Evolutionary conservation across 176 grass and related monocot species (phyloP).

Genomic region (Echinochloa phyllopogon): DNA sequence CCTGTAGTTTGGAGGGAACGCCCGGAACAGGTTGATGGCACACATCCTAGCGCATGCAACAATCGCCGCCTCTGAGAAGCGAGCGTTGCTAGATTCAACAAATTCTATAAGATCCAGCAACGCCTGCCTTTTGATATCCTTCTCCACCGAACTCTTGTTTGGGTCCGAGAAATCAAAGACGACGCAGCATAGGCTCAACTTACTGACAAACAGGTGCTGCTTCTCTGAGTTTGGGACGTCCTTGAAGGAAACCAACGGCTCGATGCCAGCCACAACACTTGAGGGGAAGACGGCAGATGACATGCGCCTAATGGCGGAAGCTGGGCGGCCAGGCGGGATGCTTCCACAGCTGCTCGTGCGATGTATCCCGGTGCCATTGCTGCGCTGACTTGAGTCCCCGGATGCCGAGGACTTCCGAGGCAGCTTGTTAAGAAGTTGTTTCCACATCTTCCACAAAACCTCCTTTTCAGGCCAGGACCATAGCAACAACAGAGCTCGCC

Average conservation of each 20-base stretch:
- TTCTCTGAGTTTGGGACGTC: constrained; percentile 83
- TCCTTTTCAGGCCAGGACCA: constrained; percentile 32
- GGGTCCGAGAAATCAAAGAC: constrained; percentile 97
- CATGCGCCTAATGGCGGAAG: constrained; percentile 83
- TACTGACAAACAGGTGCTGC: constrained; percentile 85
- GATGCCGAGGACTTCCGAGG: constrained; percentile 74
- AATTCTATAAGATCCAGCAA: constrained; percentile 89
- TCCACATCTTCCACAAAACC: constrained; percentile 66
- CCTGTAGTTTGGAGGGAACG: constrained; percentile 76
- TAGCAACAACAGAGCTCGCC: constrained; percentile 12
- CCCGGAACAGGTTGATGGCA: constrained; percentile 82
- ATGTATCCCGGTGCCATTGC: constrained; percentile 55
- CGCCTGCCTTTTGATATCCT: constrained; percentile 91
- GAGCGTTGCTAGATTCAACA: constrained; percentile 49
- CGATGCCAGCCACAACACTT: constrained; percentile 83
- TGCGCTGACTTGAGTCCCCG: constrained; percentile 50
- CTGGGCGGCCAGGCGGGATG: constrained; percentile 46
- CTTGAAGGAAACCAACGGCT: constrained; percentile 89
- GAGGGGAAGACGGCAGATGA: constrained; percentile 94
- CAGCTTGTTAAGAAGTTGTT: constrained; percentile 87
- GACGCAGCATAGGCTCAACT: constrained; percentile 79
- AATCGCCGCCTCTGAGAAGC: constrained; percentile 75
- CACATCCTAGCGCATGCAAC: constrained; percentile 85
- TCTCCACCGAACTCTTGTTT: constrained; percentile 77
- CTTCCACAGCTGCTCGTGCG: constrained; percentile 72